These are phyloP conservation scores for Boletus subparvulus DNA, from an alignment of 768 basidiomycete species.

Conservation along the genomic window DNA sequence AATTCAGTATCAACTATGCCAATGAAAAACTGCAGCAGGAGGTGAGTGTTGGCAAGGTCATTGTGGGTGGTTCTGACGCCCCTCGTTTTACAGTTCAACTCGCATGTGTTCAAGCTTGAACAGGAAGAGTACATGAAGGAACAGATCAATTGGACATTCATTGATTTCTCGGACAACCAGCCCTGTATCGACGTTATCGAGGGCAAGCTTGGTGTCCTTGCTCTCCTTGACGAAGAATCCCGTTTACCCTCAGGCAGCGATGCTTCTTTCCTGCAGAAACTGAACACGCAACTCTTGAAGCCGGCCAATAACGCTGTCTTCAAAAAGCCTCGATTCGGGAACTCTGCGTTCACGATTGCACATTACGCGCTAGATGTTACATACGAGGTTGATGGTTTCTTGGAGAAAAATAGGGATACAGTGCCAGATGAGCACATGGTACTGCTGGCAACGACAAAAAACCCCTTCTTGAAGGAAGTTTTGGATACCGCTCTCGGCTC, in stretches of 20 bases:
- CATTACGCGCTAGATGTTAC: slow-evolving; percentile 99
- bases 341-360: slow-evolving; percentile 94
- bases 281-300: slow-evolving; percentile 81
- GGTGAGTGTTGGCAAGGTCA: slow-evolving; percentile 43
- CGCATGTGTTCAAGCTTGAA: slow-evolving; percentile 98
- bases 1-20: slow-evolving; percentile 99
- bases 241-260: slow-evolving; percentile 93
- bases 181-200: slow-evolving; percentile 99
- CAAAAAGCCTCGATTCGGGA: slow-evolving; percentile 99
- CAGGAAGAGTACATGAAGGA: slow-evolving; percentile 99
- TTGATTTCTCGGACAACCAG: slow-evolving; percentile 98
- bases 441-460: slow-evolving; percentile 82
- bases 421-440: slow-evolving; percentile 98
- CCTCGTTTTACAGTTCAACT: slow-evolving; percentile 73
- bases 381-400: slow-evolving; percentile 96
- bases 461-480: slow-evolving; percentile 92
- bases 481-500: slow-evolving; percentile 85
- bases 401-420: slow-evolving; percentile 98
- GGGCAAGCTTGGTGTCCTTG: slow-evolving; percentile 92
- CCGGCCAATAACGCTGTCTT: slow-evolving; percentile 84
- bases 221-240: slow-evolving; percentile 96
- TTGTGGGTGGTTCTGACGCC: slow-evolving; percentile 12
- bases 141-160: slow-evolving; percentile 99
- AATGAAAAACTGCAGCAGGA: slow-evolving; percentile 98
- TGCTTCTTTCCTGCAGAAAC: slow-evolving; percentile 87